Percentiles rank a stretch among this genome's conserved stretches.
Conservation (phyloP, 2,329 filamentous ascomycete genomes). For the Sporothrix curviconia region DNA sequence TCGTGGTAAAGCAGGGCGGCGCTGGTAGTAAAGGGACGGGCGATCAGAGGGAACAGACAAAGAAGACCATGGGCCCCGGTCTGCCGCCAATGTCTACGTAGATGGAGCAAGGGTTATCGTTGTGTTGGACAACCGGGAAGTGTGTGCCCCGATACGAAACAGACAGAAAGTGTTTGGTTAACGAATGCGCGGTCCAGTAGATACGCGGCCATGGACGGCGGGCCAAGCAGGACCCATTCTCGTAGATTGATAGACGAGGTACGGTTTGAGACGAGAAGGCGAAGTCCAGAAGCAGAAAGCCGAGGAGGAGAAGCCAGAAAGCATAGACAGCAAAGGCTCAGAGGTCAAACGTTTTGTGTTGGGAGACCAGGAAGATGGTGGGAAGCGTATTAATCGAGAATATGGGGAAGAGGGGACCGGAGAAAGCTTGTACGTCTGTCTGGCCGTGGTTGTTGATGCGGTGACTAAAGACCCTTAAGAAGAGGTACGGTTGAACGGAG, state of each 20-base stretch:
- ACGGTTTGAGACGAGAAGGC: background rate
- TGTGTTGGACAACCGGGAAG: slow-evolving; percentile 9
- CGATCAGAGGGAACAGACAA: slow-evolving; percentile 20
- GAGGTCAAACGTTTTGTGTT: too few species aligned
- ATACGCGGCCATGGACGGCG: slow-evolving; percentile 1
- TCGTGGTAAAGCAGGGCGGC: slow-evolving; percentile 5
- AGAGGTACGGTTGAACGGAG: too few species aligned
- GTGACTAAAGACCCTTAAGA: too few species aligned
- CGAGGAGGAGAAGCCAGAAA: background rate
- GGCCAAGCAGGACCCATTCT: background rate
- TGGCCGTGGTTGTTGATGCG: too few species aligned
- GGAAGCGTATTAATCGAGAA: background rate
- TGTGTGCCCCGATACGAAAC: slow-evolving; percentile 15
- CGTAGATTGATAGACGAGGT: background rate
- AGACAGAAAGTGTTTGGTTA: too few species aligned
- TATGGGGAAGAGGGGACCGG: background rate
- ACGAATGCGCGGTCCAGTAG: too few species aligned
- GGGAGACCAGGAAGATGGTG: background rate
- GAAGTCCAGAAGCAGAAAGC: too few species aligned
- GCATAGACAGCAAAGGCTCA: too few species aligned
- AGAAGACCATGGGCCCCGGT: slow-evolving; percentile 15
- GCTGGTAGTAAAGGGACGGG: slow-evolving; percentile 16
- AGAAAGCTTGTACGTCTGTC: too few species aligned
- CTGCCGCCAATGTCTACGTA: slow-evolving; percentile 16
- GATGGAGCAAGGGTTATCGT: slow-evolving; percentile 17